A percentile compares a stretch with the other conserved stretches of the same genome.
These are phyloP conservation scores for Pinus taeda DNA, from an alignment of 75 land plant genomes.

Conservation along the genomic window DNA sequence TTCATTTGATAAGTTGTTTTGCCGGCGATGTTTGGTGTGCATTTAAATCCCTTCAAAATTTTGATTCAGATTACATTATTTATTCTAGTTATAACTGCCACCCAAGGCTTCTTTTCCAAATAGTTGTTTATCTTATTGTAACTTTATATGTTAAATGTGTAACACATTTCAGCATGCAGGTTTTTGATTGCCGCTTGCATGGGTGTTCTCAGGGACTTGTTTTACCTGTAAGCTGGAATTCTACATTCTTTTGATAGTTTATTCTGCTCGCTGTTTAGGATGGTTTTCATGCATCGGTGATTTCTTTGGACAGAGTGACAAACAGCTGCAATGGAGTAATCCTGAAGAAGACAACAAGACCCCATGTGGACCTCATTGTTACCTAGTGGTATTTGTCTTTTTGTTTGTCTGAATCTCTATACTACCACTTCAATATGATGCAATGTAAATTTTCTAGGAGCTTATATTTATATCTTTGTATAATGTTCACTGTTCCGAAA, in stretches of 20 bases:
- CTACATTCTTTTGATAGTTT: neutral
- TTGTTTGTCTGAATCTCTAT: neutral
- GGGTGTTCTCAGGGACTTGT: constrained; percentile 83
- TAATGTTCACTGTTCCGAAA: neutral
- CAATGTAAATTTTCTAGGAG: neutral
- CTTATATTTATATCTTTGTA: neutral
- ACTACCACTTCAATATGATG: neutral
- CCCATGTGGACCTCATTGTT: constrained; percentile 82
- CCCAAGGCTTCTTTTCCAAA: neutral
- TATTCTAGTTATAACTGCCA: neutral
- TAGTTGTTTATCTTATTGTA: neutral
- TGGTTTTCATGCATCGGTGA: neutral
- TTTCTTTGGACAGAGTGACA: constrained; percentile 68
- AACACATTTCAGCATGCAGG: constrained; percentile 38
- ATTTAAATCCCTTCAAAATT: neutral
- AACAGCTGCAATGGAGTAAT: constrained; percentile 46
- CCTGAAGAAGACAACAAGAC: constrained; percentile 42
- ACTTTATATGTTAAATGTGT: neutral
- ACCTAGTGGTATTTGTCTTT: constrained; percentile 48
- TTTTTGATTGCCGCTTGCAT: constrained; percentile 95
- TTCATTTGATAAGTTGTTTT: constrained; percentile 97
- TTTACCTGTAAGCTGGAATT: constrained; percentile 61
- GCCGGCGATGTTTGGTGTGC: constrained; percentile 93
- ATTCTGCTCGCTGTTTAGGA: neutral
- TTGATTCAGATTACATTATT: constrained; percentile 5